phyloP scores from a whole-genome alignment of 225 moss, liverwort and hornwort species.

The Takakia lepidozioides region DNA sequence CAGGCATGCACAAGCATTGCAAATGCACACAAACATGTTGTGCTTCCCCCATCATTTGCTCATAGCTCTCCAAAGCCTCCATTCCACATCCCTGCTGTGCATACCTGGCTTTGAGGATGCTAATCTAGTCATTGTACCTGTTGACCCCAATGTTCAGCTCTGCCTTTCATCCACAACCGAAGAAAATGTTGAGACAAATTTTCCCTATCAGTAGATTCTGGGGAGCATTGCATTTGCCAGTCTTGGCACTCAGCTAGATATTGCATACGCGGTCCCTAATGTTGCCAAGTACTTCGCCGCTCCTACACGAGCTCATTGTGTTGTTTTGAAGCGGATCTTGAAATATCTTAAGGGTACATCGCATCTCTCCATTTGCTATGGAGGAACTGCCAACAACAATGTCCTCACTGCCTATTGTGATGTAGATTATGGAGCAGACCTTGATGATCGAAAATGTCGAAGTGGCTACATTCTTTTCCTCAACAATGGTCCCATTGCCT shows the following conservation, averaged over 20 bases:
- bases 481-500: not conserved
- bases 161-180: too few species aligned
- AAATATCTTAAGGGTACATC: not conserved
- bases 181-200: not conserved
- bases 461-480: not conserved
- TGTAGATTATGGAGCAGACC: slow-evolving; percentile 1
- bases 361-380: not conserved
- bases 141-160: not conserved
- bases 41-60: too few species aligned
- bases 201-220: not conserved
- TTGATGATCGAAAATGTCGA: not conserved
- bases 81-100: too few species aligned
- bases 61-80: too few species aligned
- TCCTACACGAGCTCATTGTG: not conserved
- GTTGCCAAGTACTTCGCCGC: not conserved
- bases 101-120: slow-evolving; percentile 1
- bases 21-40: too few species aligned
- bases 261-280: not conserved
- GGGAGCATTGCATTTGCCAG: not conserved
- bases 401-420: not conserved
- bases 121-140: not conserved
- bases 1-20: too few species aligned
- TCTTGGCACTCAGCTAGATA: not conserved
- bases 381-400: not conserved
- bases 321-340: not conserved